Evolutionary conservation across 2,329 filamentous ascomycete species (phyloP), one percentile per base, ranked within the genome.

Genomic region (Aspergillus udagawae): DNA sequence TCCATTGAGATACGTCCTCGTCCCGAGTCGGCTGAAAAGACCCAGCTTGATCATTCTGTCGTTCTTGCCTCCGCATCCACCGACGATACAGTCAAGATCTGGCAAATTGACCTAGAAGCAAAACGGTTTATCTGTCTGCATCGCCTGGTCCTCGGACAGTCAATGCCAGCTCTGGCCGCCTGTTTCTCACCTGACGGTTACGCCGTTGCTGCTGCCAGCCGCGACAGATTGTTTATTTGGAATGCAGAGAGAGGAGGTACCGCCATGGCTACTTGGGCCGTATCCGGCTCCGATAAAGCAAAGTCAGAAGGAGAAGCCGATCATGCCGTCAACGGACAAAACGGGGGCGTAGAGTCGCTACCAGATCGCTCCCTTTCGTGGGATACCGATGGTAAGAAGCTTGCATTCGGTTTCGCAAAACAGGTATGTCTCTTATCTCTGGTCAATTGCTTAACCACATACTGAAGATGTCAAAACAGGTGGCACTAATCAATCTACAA

Each of bases 371-470:
- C 74, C 28, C 68, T 84, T 52, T 75, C 74, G 29, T 84, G 82
- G 82, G 81, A 82, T 65, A 73, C 73, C 12, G 78, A 83, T 65
- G 80, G 81, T n/a, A 79, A 79, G 63, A 80, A 77, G 63, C 71
- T 84, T 56, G 79, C 77, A 1, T 80, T 81, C 64, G 78, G 77
- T 27, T 74, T 80, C 56, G 76, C 75, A 29, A 76, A 75, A 60
- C 76, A 80, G 76, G 80, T 82, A 71, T 44, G 71, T 65, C 48
- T 44, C 14, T 51, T 56, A 44, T 27, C 21, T 25, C 42, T 45
- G 52, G 42, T 59, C 54, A 57, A 41, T 32, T 48, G n/a, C 41
- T 14, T 9, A 12, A 21, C 49, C 44, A 25, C 6, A 35, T 53
- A 44, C 60, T 64, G 27, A 60, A 29, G 7, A 27, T 32, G 14